Evolutionary conservation across 1,284 basidiomycete genomes (phyloP), one percentile per base, ranked within the genome.

Genomic region (Ganoderma boninense): DNA sequence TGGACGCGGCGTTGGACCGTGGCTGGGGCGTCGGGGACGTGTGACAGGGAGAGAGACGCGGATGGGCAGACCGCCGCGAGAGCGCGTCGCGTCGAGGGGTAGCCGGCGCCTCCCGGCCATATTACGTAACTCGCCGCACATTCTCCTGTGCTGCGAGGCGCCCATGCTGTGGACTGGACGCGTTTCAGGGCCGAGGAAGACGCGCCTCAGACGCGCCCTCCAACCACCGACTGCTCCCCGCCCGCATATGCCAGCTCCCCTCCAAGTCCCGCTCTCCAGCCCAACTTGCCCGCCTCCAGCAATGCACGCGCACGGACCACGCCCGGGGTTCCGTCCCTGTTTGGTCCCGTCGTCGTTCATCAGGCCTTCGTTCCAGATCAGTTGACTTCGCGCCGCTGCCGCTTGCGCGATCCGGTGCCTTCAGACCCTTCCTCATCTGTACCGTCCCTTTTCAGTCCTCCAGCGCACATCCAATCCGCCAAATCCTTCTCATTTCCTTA

Each of bases 31-130:
- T 74, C 71, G 73, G 73, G 71, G 71, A 74, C 73, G 73, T 74
- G 73, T 74, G 73, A 74, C 71, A 60, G 73, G 68, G 66, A 72
- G 66, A 72, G 73, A 74, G 73, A 74, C 73, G 71, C 73, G 73
- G 73, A 72, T 71, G 71, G 70, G 66, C 66, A 69, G 66, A 71
- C 71, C 71, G 73, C 73, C 70, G 73, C 73, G 71, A 74, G 73
- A 74, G 73, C 73, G 73, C 73, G 73, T 74, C 73, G 73, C 73
- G 73, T 74, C 73, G 73, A 74, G 73, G 71, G 71, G 69, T 61
- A 69, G 70, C 73, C 71, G 73, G 73, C 73, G 73, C 71, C 68
- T 63, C 32, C 71, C 71, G 69, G 23, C 4, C 64, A 54, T 42
- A 63, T 74, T 74, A 74, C 73, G 68, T 74, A 74, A 74, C 10